Evolutionary conservation across 352 stramenopile genomes (phyloP).

Genomic region (Pythium sp.): DNA sequence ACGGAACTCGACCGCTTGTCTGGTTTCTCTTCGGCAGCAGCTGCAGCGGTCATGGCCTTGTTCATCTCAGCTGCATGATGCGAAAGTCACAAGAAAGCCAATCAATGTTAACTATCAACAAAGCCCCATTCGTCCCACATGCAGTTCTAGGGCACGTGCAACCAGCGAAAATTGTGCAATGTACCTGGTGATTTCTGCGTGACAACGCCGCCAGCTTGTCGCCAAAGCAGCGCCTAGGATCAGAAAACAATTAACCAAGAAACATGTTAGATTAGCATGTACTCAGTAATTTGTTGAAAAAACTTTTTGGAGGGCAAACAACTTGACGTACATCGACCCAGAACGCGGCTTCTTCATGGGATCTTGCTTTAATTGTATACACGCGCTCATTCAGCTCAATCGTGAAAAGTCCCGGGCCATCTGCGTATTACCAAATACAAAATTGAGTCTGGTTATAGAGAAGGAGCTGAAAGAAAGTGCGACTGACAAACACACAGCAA

Average conservation of each 20-base stretch:
- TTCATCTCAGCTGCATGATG: conserved; percentile 20
- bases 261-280: background rate
- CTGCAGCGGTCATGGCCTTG: conserved; percentile 20
- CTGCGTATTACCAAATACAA: conserved; percentile 20
- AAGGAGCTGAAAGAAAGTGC: background rate
- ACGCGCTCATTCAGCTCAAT: conserved; percentile 89
- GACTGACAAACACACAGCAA: background rate
- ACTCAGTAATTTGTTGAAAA: background rate
- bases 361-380: conserved; percentile 89
- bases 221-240: conserved; percentile 69
- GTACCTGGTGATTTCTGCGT: conserved; percentile 71
- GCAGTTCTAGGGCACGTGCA: background rate
- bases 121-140: background rate
- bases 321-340: conserved; percentile 69
- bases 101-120: background rate
- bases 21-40: conserved; percentile 11
- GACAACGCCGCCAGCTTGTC: conserved; percentile 73
- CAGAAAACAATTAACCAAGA: background rate
- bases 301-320: background rate
- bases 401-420: conserved; percentile 83
- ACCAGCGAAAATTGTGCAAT: conserved; percentile 12
- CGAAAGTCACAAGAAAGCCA: background rate
- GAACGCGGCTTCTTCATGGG: conserved; percentile 80
- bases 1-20: conserved; percentile 7
- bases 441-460: conserved; percentile 10